Percentiles rank a stretch among this genome's conserved stretches.
phyloP scores from a whole-genome alignment of 768 basidiomycete species.

The Podaxis rugospora region DNA sequence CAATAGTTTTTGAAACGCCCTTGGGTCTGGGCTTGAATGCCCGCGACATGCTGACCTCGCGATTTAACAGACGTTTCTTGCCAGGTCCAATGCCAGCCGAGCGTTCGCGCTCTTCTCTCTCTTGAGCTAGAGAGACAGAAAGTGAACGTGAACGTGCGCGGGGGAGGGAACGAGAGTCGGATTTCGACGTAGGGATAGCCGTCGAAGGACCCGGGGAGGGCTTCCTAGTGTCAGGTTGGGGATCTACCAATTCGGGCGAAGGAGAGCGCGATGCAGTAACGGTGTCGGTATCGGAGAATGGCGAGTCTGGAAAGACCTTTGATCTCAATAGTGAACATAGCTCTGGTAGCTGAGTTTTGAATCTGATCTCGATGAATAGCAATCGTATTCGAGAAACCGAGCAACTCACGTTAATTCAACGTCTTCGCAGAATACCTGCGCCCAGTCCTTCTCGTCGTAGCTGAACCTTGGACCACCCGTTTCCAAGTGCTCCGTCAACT shows the following conservation, averaged over 20 bases:
- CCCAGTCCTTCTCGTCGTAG: constrained; percentile 57
- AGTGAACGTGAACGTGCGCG: constrained; percentile 56
- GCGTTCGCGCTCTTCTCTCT: constrained; percentile 41
- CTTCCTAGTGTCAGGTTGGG: constrained; percentile 1
- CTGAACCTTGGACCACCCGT: constrained; percentile 9
- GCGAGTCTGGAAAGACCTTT: constrained; percentile 65
- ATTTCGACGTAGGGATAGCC: constrained; percentile 14
- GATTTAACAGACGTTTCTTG: constrained; percentile 54
- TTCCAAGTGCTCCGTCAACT: constrained; percentile 45
- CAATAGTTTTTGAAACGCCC: neutral
- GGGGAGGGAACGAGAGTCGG: constrained; percentile 18
- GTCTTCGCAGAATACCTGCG: constrained; percentile 65
- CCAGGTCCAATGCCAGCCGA: constrained; percentile 25
- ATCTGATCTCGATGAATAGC: constrained; percentile 33
- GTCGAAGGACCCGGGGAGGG: constrained; percentile 19
- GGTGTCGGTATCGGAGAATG: constrained; percentile 46
- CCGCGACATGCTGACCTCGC: constrained; percentile 77
- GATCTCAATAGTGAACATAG: constrained; percentile 53
- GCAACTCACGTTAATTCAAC: constrained; percentile 51
- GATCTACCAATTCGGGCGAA: constrained; percentile 11
- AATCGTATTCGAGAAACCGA: neutral
- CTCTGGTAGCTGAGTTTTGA: constrained; percentile 47
- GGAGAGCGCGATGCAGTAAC: constrained; percentile 14
- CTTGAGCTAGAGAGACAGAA: constrained; percentile 67
- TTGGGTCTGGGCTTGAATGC: constrained; percentile 51